Percentiles rank a stretch among this genome's conserved stretches.
phyloP scores from a whole-genome alignment of 768 basidiomycete genomes.

The Pulveroboletus sp. region DNA sequence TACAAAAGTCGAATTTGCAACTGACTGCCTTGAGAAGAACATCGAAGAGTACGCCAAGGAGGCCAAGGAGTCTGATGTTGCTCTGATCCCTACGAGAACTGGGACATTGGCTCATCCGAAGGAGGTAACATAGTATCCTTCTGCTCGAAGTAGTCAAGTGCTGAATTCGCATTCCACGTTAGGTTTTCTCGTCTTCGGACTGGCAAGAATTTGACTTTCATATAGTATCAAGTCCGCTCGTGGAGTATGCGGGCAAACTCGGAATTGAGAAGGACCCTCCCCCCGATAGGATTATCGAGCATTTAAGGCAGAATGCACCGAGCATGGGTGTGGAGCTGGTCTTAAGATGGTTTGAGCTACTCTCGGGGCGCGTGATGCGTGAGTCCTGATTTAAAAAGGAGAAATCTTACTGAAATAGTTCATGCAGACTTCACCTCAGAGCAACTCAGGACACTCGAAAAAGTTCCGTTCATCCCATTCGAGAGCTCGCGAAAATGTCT shows the following conservation, averaged over 20 bases:
- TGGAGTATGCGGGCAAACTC: not conserved
- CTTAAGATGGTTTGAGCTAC: not conserved
- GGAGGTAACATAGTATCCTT: not conserved
- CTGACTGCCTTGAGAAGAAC: not conserved
- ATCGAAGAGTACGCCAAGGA: not conserved
- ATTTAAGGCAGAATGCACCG: not conserved
- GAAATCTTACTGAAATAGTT: not conserved
- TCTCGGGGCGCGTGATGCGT: not conserved
- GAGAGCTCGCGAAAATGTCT: not conserved
- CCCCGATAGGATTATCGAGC: not conserved
- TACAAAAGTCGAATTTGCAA: not conserved
- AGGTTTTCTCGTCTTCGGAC: not conserved
- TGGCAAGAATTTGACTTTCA: not conserved
- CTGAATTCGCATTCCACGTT: not conserved
- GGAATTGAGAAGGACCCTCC: not conserved
- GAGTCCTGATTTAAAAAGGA: not conserved
- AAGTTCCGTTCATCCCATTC: not conserved
- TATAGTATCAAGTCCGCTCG: not conserved
- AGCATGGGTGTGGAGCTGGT: not conserved
- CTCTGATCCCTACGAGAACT: not conserved
- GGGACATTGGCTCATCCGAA: not conserved
- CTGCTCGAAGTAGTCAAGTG: not conserved
- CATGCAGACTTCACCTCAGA: not conserved
- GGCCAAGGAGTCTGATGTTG: not conserved
- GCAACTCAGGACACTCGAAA: not conserved